Evolutionary conservation across 164 flowering plant species (phyloP).

Genomic region (Magnolia officinalis): DNA sequence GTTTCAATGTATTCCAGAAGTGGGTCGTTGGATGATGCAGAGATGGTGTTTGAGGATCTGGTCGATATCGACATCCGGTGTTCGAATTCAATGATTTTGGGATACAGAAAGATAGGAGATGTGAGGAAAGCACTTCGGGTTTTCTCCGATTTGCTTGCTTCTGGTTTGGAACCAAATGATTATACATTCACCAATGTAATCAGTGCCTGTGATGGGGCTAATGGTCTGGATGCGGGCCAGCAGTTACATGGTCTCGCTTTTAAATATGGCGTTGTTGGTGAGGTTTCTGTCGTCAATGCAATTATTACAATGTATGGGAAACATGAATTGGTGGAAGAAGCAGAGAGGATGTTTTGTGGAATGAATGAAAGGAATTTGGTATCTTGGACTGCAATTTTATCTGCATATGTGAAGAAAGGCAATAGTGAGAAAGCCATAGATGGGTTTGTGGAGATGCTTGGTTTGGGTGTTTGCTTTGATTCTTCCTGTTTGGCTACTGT

Average conservation of each 20-base stretch:
- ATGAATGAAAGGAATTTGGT: slow-evolving; percentile 29
- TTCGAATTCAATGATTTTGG: slow-evolving; percentile 33
- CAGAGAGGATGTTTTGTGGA: slow-evolving; percentile 23
- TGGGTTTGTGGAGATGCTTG: slow-evolving; percentile 20
- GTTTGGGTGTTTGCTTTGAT: slow-evolving; percentile 20
- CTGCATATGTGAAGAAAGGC: slow-evolving; percentile 27
- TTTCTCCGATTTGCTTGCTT: slow-evolving; percentile 18
- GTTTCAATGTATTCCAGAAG: slow-evolving; percentile 26
- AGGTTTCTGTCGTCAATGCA: slow-evolving; percentile 29
- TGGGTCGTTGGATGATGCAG: slow-evolving; percentile 27
- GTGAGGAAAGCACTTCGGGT: slow-evolving; percentile 20
- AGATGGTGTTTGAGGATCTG: slow-evolving; percentile 19
- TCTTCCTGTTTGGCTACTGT: slow-evolving; percentile 25
- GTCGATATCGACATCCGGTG: slow-evolving; percentile 25
- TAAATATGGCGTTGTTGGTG: slow-evolving; percentile 18
- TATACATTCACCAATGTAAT: slow-evolving; percentile 33
- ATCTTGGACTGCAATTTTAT: slow-evolving; percentile 40
- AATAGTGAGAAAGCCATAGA: slow-evolving; percentile 19
- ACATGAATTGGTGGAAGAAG: slow-evolving; percentile 29
- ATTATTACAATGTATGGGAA: slow-evolving; percentile 29
- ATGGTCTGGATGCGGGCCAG: slow-evolving; percentile 16
- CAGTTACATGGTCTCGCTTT: slow-evolving; percentile 29
- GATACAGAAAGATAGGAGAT: slow-evolving; percentile 25
- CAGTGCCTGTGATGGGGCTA: slow-evolving; percentile 19
- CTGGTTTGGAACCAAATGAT: slow-evolving; percentile 29